These are phyloP conservation scores for Calonectria honghensis DNA, from an alignment of 2,329 filamentous ascomycete species.

Conservation along the genomic window DNA sequence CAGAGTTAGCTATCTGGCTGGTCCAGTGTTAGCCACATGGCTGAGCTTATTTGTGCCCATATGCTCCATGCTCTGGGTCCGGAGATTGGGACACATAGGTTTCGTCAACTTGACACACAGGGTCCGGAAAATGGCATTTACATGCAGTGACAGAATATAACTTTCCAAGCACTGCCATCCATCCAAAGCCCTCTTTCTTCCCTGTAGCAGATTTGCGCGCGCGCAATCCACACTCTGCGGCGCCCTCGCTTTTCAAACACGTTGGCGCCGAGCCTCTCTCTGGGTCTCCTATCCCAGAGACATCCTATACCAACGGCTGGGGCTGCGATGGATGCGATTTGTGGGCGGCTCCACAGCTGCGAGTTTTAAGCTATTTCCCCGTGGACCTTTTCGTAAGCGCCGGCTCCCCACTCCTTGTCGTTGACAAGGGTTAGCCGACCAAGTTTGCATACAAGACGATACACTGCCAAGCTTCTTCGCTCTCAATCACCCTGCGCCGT, in stretches of 20 bases:
- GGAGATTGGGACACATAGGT: slow-evolving; percentile 40
- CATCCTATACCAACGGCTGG: slow-evolving; percentile 12
- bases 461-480: slow-evolving; percentile 37
- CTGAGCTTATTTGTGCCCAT: slow-evolving; percentile 41
- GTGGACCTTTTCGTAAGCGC: slow-evolving; percentile 34
- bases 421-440: slow-evolving; percentile 25
- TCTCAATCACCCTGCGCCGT: slow-evolving; percentile 11
- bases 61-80: slow-evolving; percentile 37
- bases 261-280: slow-evolving; percentile 11
- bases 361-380: slow-evolving; percentile 23
- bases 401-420: slow-evolving; percentile 26
- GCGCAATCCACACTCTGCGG: neutral
- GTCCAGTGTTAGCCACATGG: slow-evolving; percentile 24
- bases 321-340: slow-evolving; percentile 8
- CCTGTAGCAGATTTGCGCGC: neutral
- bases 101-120: slow-evolving; percentile 27
- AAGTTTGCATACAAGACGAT: neutral
- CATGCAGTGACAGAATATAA: slow-evolving; percentile 6
- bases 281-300: slow-evolving; percentile 2
- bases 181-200: neutral
- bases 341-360: slow-evolving; percentile 21
- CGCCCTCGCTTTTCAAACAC: neutral
- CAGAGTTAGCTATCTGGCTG: slow-evolving; percentile 27
- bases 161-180: neutral
- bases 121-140: neutral